Evolutionary conservation across 1,284 basidiomycete species (phyloP), one percentile per base, ranked within the genome.

Genomic region (Amylostereum areolatum): DNA sequence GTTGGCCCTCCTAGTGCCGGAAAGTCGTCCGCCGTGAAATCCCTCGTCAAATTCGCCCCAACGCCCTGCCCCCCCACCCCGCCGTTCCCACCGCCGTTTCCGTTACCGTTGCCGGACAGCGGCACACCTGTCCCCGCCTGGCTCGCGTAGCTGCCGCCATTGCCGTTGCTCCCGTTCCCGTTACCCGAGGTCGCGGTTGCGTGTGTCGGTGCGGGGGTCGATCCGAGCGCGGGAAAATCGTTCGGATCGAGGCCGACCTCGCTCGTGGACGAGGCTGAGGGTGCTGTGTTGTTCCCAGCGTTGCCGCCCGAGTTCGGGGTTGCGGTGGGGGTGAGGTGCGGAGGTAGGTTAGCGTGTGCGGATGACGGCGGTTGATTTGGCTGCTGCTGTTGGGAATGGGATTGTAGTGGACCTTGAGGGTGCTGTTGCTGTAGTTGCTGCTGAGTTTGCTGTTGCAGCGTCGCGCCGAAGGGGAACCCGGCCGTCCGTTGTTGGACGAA

Each of bases 201-300:
- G 41, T 43, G 41, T 28, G 41, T 24, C 41, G n/a, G 25, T 11
- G 41, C 41, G 7, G 73, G 67, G 12, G 70, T 67, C 33, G 87
- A 83, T 41, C 88, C 87, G 9, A 92, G 75, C 28, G 87, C 89
- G 9, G 89, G 89, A 59, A 92, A 92, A 66, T 92, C 89, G 61
- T 85, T 91, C 33, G 81, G 87, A 71, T 91, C 89, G 46, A 91
- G 78, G n/a, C 81, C 84, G 50, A 83, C 79, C 59, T 89, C 87
- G 59, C 76, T 81, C 31, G 79, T 69, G n/a, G 82, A 81, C 46
- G 81, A 80, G 48, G 73, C 76, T 36, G 80, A 79, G 35, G 79
- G 77, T 31, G 78, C 74, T 41, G 66, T 74, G 42, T 48, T 46
- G 30, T 25, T 27, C 12, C 50, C 50, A 4, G 6, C 43, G 12